phyloP scores from a whole-genome alignment of 768 basidiomycete genomes.

The Tulasnella sp. region DNA sequence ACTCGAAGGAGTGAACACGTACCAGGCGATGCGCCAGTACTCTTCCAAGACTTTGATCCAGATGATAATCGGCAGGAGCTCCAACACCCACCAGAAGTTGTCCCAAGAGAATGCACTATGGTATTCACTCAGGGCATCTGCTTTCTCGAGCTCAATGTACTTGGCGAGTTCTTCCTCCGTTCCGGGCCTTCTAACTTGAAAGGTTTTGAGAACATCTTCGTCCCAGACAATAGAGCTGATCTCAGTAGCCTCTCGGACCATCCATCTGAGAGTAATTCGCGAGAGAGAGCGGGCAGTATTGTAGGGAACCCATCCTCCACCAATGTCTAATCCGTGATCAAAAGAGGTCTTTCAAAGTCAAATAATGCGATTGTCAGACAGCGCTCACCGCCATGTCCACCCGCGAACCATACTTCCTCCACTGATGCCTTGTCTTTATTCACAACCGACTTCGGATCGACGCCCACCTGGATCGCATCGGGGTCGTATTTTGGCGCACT shows the following conservation, averaged over 20 bases:
- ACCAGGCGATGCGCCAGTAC: neutral
- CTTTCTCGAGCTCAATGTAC: slow-evolving; percentile 4
- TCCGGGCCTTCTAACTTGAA: neutral
- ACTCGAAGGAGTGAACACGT: neutral
- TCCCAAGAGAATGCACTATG: neutral
- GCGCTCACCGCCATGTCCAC: slow-evolving; percentile 16
- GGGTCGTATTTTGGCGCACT: neutral
- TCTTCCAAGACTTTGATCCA: neutral
- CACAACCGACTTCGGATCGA: neutral
- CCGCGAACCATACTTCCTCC: slow-evolving; percentile 19
- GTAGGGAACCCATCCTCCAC: slow-evolving; percentile 15
- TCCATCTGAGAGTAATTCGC: slow-evolving; percentile 21
- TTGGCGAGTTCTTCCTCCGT: neutral
- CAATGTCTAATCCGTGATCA: neutral
- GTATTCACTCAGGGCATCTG: slow-evolving; percentile 9
- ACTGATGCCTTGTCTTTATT: neutral
- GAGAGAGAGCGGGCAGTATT: slow-evolving; percentile 14
- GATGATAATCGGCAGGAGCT: neutral
- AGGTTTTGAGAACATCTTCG: neutral
- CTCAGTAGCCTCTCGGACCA: slow-evolving; percentile 20
- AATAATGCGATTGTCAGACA: neutral
- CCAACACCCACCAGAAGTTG: slow-evolving; percentile 1
- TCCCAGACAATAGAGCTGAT: slow-evolving; percentile 1
- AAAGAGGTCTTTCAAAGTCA: neutral
- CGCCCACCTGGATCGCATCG: neutral